Base-by-base conservation (phyloP, 805 yeast species). In the Kodamaea jinghongensis region DNA sequence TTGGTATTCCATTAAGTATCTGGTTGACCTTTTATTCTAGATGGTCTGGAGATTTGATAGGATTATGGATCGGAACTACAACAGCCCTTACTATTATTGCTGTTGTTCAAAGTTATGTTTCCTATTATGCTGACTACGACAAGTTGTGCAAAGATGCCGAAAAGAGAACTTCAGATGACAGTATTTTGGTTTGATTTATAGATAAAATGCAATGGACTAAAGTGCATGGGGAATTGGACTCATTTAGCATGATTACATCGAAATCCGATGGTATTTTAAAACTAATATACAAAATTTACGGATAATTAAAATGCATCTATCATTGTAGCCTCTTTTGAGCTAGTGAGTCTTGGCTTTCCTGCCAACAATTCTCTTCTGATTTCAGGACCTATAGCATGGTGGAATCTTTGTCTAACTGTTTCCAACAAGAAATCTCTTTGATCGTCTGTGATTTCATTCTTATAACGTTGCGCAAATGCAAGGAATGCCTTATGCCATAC, bases 401-500 rank as follows among this genome's bases (percentile, higher is more conserved):
- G 99, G 36, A 82, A 83, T 65, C 96, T 84, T 58, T 83, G 90
- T 65, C 96, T 83, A 13, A 89, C 78, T 4, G 96, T 90, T 53
- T 91, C 97, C 58, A 93, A 67, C 45, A 93, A 69, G 63, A 91
- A 88, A 54, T 93, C 99, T 60, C 96, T 78, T 71, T 93, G 99
- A 60, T 93, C 99, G 53, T 88, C 96, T n/a, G 99, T 93, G 43
- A 93, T 87, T 71, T 93, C 99, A 58, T 93, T 91, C 63, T 91
- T 93, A 61, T 93, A 93, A 48, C 96, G 76, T 67, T 90, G 97
- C 26, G 97, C 96, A 69, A 93, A 93, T 2, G 93, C 83, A 42
- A 93, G 72, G 57, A 93, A 85, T 2, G 97, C 91, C 61, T 91
- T 95, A 61, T 95, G 98, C 98, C 99, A 93, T 27, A 91, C 91